Base-by-base conservation (phyloP, 2,329 filamentous ascomycete genomes). In the Apiospora saccharicola region DNA sequence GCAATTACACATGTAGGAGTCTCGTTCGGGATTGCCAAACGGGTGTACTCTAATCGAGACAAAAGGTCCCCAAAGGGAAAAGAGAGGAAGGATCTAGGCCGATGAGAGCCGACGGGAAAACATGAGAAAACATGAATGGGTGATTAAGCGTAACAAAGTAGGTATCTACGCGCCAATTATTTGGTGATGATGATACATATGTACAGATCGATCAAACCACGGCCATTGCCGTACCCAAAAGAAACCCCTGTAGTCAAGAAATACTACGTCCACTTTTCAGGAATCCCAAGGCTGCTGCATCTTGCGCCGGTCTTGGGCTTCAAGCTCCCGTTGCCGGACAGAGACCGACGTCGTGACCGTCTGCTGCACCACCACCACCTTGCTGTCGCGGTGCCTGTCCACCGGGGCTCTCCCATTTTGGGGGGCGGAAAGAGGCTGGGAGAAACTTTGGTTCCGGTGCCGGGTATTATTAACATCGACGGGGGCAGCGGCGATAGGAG, bases 301-400 rank as follows among this genome's bases (percentile, higher is more conserved):
- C 49, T 5, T 51, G 49, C 49, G 49, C n/a, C 49, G 49, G 10
- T 51, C 49, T 51, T 51, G 10, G 10, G 49, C 49, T 13, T 51
- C 49, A 14, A 51, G 1, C n/a, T 51, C n/a, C 49, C 24, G 49
- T 26, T 51, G 49, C n/a, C 49, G 49, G 49, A 8, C 7, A 4
- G 49, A 26, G 49, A 51, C 49, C 49, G 49, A 51, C n/a, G 49
- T 51, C 49, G n/a, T 51, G 49, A 51, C 49, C 49, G 49, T 51
- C 13, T 51, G 49, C 49, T 51, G 49, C 49, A 51, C 49, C 49
- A 51, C 49, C 13, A 51, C 49, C n/a, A 41, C 37, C 37, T 41
- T 41, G 7, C 10, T 41, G 37, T 41, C 37, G 37, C 10, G 37
- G 37, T n/a, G 49, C 49, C 49, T 51, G 24, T 12, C 49, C n/a